Evolutionary conservation across 2,329 filamentous ascomycete species (phyloP).

Genomic region (Phialocephala subalpina): DNA sequence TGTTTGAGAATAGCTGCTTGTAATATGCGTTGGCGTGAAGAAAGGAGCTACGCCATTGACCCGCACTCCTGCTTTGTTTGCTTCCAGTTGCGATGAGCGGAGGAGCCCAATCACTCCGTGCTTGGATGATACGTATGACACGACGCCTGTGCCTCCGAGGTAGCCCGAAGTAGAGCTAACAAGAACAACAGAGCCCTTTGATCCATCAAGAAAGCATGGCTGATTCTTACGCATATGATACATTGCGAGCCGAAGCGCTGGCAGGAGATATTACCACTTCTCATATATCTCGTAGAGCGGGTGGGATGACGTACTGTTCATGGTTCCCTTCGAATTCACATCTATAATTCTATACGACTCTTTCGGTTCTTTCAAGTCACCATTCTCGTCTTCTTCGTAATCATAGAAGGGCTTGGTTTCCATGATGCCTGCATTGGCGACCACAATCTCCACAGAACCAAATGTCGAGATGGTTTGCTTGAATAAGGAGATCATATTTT

Average conservation of each 20-base stretch:
- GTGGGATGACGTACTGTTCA: background rate
- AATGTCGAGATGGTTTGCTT: background rate
- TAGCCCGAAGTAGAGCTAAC: background rate
- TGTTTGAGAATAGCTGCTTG: background rate
- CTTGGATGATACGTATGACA: slow-evolving; percentile 1
- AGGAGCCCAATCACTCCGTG: background rate
- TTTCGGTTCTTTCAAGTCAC: background rate
- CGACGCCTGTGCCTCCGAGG: background rate
- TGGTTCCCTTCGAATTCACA: background rate
- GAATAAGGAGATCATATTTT: background rate
- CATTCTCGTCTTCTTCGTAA: background rate
- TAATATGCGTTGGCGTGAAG: slow-evolving; percentile 1
- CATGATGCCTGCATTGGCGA: background rate
- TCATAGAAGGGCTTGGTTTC: background rate
- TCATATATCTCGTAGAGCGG: background rate
- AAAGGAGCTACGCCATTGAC: background rate
- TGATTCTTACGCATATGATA: background rate
- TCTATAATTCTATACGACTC: background rate
- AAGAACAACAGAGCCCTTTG: background rate
- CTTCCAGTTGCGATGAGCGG: background rate
- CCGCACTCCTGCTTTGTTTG: background rate
- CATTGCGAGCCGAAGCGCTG: background rate
- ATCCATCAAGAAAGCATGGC: background rate
- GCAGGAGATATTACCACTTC: background rate
- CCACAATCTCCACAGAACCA: background rate